These are phyloP conservation scores for Magnolia changhungtana DNA, from an alignment of 164 flowering plant genomes.

Conservation along the genomic window DNA sequence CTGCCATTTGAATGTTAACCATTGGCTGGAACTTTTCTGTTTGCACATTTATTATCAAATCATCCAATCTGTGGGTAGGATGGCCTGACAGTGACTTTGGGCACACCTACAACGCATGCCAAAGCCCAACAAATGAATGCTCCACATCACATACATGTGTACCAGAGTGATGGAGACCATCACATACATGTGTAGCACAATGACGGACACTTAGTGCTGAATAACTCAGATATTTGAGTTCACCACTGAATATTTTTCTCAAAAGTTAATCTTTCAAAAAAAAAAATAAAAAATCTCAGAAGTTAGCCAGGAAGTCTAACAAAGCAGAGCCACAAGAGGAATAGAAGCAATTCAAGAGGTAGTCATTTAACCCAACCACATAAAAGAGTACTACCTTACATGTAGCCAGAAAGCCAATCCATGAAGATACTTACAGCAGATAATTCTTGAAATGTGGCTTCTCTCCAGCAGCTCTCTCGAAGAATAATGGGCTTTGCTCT, in stretches of 20 bases:
- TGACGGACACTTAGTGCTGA: background rate
- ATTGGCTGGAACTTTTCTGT: too few species aligned
- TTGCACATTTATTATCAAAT: too few species aligned
- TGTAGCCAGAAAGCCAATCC: background rate
- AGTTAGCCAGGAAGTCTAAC: background rate
- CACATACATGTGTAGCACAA: background rate
- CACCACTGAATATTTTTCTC: too few species aligned
- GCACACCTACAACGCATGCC: too few species aligned
- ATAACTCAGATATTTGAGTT: background rate
- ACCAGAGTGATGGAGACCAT: background rate
- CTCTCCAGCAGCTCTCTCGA: slow-evolving; percentile 93
- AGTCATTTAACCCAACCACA: background rate
- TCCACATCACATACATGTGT: background rate
- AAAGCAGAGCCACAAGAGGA: background rate
- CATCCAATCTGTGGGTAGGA: too few species aligned
- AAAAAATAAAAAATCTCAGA: too few species aligned
- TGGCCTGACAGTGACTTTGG: too few species aligned
- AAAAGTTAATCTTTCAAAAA: too few species aligned
- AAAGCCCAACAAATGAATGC: too few species aligned
- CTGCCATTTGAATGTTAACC: too few species aligned
- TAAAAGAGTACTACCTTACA: background rate
- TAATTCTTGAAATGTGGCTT: slow-evolving; percentile 67
- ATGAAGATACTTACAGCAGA: slow-evolving; percentile 44
- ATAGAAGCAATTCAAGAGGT: background rate
- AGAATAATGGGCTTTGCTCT: slow-evolving; percentile 47